A percentile compares a stretch with the other conserved stretches of the same genome.
These are phyloP conservation scores for Thelephora terrestris DNA, from an alignment of 1,284 basidiomycete species.

Conservation along the genomic window DNA sequence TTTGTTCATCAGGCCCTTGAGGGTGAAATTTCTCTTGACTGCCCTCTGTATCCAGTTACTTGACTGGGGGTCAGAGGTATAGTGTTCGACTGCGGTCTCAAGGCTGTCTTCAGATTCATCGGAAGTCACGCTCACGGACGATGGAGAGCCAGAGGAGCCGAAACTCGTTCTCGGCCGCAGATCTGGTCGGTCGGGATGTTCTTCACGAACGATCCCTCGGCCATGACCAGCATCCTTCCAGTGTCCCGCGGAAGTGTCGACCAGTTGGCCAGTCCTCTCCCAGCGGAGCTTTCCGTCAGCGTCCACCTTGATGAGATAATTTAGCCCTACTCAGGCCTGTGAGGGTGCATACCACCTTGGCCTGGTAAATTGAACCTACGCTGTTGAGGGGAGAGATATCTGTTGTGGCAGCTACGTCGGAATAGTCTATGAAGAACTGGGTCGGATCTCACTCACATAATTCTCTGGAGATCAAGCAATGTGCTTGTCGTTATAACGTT, in stretches of 20 bases:
- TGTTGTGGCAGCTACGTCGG: constrained; percentile 18
- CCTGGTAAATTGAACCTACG: constrained; percentile 25
- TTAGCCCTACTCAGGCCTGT: constrained; percentile 31
- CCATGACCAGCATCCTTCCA: constrained; percentile 60
- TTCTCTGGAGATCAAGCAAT: constrained; percentile 20
- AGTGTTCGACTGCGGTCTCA: constrained; percentile 41
- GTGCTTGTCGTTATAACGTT: not conserved
- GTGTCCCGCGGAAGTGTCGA: constrained; percentile 50
- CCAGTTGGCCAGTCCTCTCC: constrained; percentile 53
- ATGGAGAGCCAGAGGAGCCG: constrained; percentile 7
- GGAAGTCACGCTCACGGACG: constrained; percentile 11
- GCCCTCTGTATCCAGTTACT: constrained; percentile 29
- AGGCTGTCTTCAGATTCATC: constrained; percentile 18
- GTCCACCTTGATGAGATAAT: constrained; percentile 62
- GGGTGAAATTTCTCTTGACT: constrained; percentile 38
- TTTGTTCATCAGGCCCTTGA: constrained; percentile 43
- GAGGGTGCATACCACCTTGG: not conserved
- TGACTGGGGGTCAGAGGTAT: constrained; percentile 28
- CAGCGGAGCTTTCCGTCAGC: constrained; percentile 59
- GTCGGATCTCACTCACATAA: constrained; percentile 19
- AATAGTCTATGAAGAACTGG: not conserved
- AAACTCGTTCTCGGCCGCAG: constrained; percentile 19
- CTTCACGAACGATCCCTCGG: constrained; percentile 42
- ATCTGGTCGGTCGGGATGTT: constrained; percentile 18
- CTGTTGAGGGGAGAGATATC: constrained; percentile 63